These are phyloP conservation scores for Venturia asperata DNA, from an alignment of 2,329 filamentous ascomycete genomes.

Conservation along the genomic window DNA sequence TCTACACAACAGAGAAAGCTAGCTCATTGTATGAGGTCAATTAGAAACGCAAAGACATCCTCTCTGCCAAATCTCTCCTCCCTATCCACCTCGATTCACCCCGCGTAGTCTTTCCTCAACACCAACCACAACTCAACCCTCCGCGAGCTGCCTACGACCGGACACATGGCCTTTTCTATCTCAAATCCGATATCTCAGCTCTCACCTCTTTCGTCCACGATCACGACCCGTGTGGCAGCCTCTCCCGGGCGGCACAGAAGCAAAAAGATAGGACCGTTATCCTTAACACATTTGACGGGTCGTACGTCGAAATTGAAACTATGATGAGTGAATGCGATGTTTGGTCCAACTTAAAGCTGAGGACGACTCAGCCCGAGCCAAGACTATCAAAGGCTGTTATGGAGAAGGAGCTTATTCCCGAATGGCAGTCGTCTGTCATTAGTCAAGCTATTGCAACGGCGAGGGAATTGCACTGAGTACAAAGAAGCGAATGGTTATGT, in stretches of 20 bases:
- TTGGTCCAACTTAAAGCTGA: not conserved
- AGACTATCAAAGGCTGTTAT: not conserved
- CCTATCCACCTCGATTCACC: conserved; percentile 5
- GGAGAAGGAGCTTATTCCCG: not conserved
- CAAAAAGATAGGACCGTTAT: not conserved
- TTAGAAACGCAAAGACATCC: conserved; percentile 4
- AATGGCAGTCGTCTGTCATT: not conserved
- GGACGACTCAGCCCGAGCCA: not conserved
- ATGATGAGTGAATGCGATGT: not conserved
- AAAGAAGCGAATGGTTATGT: not conserved
- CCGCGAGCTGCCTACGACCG: not conserved
- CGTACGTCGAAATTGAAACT: not conserved
- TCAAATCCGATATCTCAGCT: not conserved
- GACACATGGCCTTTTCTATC: not conserved
- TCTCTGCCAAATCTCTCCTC: not conserved
- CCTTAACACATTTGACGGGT: not conserved
- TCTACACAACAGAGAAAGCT: not conserved
- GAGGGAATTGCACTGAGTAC: not conserved
- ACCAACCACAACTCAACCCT: not conserved
- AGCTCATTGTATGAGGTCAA: not conserved
- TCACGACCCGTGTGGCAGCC: not conserved
- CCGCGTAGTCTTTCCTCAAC: not conserved
- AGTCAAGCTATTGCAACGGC: not conserved
- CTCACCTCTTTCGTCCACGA: not conserved
- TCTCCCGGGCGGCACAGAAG: not conserved